Evolutionary conservation across 2,329 filamentous ascomycete genomes (phyloP), one percentile per base, ranked within the genome.

Genomic region (Paracamarosporium sp.): DNA sequence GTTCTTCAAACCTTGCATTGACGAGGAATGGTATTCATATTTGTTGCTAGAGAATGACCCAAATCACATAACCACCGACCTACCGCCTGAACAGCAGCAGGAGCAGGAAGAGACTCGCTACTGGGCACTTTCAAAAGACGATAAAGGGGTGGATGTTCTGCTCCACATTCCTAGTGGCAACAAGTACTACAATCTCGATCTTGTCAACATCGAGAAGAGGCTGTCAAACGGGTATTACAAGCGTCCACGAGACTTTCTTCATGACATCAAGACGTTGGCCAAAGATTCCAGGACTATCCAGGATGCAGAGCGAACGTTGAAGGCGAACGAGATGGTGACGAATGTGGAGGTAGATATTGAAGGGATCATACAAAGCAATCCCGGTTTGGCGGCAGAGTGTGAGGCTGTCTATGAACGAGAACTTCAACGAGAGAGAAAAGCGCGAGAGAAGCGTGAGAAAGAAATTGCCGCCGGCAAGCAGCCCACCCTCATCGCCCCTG

Each of bases 171-270:
- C 85, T 1, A 91, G 88, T 1, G 88, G 88, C 56, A 97, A 95
- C 75, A 95, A 93, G 75, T 98, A 89, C 76, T 98, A 97, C 81
- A 99, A 99, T 66, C 82, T 99, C 44, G 93, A 98, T 71, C 91
- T 94, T 11, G 90, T 90, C 3, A 94, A 90, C 1, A 97, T 99
- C 52, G 95, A 99, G 79, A 93, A 97, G 74, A 89, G 95, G n/a
- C 82, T 99, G 31, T 96, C 93, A 4, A 98, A 99, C 74, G 95
- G 95, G 5, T 99, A 92, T 78, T 99, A 99, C 77, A 92, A 93
- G 66, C 88, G 93, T 11, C 92, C 93, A 0, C 89, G 89, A 67
- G 94, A 97, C 73, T 99, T 97, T 72, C 79, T 96, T 50, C 88
- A 88, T 38, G 95, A 99, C 73, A 91, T 98, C 68, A 91, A 90